Conservation (phyloP, 345 rosid genomes). For the Hypericum perforatum region DNA sequence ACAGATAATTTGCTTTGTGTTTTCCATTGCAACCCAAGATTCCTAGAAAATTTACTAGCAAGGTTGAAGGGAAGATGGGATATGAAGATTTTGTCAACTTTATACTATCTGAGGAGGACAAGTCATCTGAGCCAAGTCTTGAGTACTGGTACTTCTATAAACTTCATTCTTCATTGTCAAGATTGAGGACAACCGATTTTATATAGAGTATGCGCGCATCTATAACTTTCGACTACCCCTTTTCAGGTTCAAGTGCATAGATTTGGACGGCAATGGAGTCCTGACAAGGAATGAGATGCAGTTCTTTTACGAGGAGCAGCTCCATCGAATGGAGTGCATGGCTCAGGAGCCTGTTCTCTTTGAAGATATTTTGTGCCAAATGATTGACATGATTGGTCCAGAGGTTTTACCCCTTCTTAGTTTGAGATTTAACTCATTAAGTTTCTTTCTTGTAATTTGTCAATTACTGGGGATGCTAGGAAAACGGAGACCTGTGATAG, state of each 20-base stretch:
- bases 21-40: not conserved
- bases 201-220: too few relatives aligned
- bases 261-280: constrained; percentile 2
- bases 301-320: constrained; percentile 2
- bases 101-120: constrained; percentile 4
- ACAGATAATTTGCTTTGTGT: too few relatives aligned
- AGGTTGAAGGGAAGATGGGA: constrained; percentile 6
- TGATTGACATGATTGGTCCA: constrained; percentile 6
- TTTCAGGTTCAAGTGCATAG: constrained; percentile 3
- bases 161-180: not conserved
- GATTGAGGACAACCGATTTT: too few relatives aligned
- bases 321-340: constrained; percentile 5
- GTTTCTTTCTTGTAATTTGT: not conserved
- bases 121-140: constrained; percentile 1
- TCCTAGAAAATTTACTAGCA: constrained; percentile 3
- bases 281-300: constrained; percentile 2
- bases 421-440: not conserved
- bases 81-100: constrained; percentile 5
- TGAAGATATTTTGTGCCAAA: constrained; percentile 6
- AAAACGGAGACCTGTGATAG: too few relatives aligned
- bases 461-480: too few relatives aligned
- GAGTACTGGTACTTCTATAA: constrained; percentile 1
- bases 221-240: too few relatives aligned
- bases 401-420: not conserved
- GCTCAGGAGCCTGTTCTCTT: constrained; percentile 2